Evolutionary conservation across 1,139 yeast species (phyloP).

Genomic region (Yamadazyma dendronema): DNA sequence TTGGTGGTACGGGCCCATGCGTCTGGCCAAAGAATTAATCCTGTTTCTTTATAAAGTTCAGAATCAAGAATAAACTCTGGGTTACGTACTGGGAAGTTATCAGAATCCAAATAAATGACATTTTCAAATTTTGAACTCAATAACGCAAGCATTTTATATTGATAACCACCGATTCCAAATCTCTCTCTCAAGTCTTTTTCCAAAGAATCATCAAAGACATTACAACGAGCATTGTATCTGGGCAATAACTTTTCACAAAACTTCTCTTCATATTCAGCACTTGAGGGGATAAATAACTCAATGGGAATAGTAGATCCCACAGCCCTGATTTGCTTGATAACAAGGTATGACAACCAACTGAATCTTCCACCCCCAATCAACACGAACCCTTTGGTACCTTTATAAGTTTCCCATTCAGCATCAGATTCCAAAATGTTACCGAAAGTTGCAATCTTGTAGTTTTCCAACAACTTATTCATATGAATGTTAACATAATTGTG

Average conservation of each 20-base stretch:
- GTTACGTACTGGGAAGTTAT: slow-evolving; percentile 57
- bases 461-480: slow-evolving; percentile 30
- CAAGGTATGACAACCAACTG: slow-evolving; percentile 46
- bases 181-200: slow-evolving; percentile 21
- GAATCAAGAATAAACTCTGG: slow-evolving; percentile 50
- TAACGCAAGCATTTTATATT: slow-evolving; percentile 61
- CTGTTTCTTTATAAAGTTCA: slow-evolving; percentile 37
- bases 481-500: slow-evolving; percentile 27
- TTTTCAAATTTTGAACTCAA: slow-evolving; percentile 58
- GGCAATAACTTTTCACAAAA: slow-evolving; percentile 55
- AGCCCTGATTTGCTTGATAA: slow-evolving; percentile 40
- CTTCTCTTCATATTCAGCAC: slow-evolving; percentile 46
- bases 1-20: slow-evolving; percentile 52
- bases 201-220: slow-evolving; percentile 39
- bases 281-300: slow-evolving; percentile 52
- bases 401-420: slow-evolving; percentile 36
- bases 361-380: slow-evolving; percentile 46
- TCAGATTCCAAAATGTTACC: slow-evolving; percentile 35
- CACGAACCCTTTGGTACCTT: slow-evolving; percentile 40
- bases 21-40: slow-evolving; percentile 52
- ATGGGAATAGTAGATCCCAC: slow-evolving; percentile 41
- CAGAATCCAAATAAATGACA: slow-evolving; percentile 64
- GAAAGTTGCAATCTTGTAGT: slow-evolving; percentile 34
- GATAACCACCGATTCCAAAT: slow-evolving; percentile 53
- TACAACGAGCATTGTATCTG: slow-evolving; percentile 53